phyloP scores from a whole-genome alignment of 2,329 filamentous ascomycete species.

The Plectosphaerella cucumerina region DNA sequence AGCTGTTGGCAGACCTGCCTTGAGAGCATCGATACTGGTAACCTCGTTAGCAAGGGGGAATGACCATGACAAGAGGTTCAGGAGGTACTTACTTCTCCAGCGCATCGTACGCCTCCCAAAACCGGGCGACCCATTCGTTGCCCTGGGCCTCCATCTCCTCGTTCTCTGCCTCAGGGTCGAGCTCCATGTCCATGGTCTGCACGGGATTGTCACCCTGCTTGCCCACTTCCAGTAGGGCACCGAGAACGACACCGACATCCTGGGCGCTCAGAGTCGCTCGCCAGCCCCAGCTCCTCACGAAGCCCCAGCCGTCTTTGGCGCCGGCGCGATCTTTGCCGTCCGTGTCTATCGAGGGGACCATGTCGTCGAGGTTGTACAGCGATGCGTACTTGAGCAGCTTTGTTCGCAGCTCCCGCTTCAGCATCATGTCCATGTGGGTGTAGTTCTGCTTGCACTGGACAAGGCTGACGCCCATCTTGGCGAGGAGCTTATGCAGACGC shows the following conservation, averaged over 20 bases:
- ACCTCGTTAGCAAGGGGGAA: conserved; percentile 33
- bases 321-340: conserved; percentile 66
- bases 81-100: conserved; percentile 60
- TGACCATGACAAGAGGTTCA: conserved; percentile 6
- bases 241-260: conserved; percentile 89
- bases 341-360: conserved; percentile 76
- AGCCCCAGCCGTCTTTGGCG: conserved; percentile 90
- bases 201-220: conserved; percentile 42
- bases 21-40: conserved; percentile 68
- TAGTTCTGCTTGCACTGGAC: conserved; percentile 94
- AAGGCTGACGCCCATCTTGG: conserved; percentile 96
- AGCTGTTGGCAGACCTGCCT: conserved; percentile 73
- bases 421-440: conserved; percentile 96
- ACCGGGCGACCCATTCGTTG: conserved; percentile 62
- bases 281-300: conserved; percentile 97
- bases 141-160: conserved; percentile 46
- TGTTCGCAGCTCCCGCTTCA: conserved; percentile 81
- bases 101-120: conserved; percentile 71
- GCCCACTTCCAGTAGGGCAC: conserved; percentile 89
- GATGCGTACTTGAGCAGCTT: conserved; percentile 89
- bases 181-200: conserved; percentile 21
- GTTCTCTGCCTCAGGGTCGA: conserved; percentile 36
- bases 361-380: conserved; percentile 87
- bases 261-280: conserved; percentile 88
- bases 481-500: conserved; percentile 85